A percentile compares a stretch with the other conserved stretches of the same genome.
Evolutionary conservation across 306 rosid species (phyloP).

Genomic region (Macrotyloma uniflorum): DNA sequence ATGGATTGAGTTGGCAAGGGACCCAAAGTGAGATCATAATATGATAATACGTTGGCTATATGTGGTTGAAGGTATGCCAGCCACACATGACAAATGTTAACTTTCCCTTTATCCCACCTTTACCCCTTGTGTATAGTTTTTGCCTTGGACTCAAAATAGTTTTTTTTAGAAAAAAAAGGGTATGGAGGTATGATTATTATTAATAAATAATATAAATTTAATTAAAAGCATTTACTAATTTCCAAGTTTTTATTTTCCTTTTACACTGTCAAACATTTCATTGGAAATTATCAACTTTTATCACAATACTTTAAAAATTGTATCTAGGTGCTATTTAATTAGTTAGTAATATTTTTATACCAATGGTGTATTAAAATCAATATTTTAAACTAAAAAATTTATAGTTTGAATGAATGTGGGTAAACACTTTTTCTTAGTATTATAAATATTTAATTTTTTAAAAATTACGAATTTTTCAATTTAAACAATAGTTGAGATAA

Average conservation of each 20-base stretch:
- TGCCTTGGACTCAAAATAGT: background rate
- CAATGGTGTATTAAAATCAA: background rate
- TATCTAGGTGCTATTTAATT: background rate
- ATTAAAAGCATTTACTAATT: too few species aligned
- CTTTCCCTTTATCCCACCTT: background rate
- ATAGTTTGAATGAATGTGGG: too few species aligned
- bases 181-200: too few species aligned
- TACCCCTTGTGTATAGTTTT: background rate
- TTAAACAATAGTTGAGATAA: too few species aligned
- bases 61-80: conserved; percentile 4
- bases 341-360: background rate
- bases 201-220: background rate
- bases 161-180: too few species aligned
- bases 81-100: background rate
- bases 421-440: too few species aligned
- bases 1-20: conserved; percentile 9
- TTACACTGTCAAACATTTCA: background rate
- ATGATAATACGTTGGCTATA: background rate
- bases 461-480: too few species aligned
- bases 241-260: background rate
- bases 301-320: background rate
- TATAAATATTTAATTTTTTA: too few species aligned
- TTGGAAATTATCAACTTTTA: background rate
- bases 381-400: too few species aligned
- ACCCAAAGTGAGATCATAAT: background rate